These are phyloP conservation scores for Sphaerulina populicola DNA, from an alignment of 2,329 filamentous ascomycete species.

Conservation along the genomic window DNA sequence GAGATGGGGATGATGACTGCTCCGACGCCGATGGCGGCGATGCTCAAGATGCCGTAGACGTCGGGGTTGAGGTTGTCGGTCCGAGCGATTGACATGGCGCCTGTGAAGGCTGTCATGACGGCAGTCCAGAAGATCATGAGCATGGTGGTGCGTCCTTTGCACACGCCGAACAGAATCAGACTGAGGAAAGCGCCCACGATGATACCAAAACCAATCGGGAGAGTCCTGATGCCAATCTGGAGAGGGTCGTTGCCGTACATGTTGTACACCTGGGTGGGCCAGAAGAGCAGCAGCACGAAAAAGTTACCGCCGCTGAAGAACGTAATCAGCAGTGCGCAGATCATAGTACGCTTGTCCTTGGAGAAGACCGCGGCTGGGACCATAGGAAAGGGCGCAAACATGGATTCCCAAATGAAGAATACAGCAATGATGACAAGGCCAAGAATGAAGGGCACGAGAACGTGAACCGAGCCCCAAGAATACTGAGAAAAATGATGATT, in stretches of 20 bases:
- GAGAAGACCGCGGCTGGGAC: slow-evolving; percentile 27
- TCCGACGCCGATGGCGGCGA: slow-evolving; percentile 58
- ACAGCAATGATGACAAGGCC: slow-evolving; percentile 28
- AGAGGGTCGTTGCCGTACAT: slow-evolving; percentile 55
- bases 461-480: slow-evolving; percentile 29
- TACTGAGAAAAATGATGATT: slow-evolving; percentile 20
- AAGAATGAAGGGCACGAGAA: slow-evolving; percentile 31
- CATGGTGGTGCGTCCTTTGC: slow-evolving; percentile 51
- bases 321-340: slow-evolving; percentile 35
- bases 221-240: slow-evolving; percentile 54
- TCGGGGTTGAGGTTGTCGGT: slow-evolving; percentile 23
- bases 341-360: slow-evolving; percentile 32
- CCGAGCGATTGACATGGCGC: slow-evolving; percentile 25
- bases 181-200: slow-evolving; percentile 53
- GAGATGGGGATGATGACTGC: slow-evolving; percentile 60
- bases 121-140: slow-evolving; percentile 53
- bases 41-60: slow-evolving; percentile 43
- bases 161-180: slow-evolving; percentile 49
- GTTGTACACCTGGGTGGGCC: slow-evolving; percentile 57
- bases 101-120: slow-evolving; percentile 54
- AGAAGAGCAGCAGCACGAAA: slow-evolving; percentile 46
- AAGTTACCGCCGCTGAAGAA: slow-evolving; percentile 37
- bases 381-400: slow-evolving; percentile 31
- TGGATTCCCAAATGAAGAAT: slow-evolving; percentile 31
- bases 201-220: slow-evolving; percentile 58